Evolutionary conservation across 1,284 basidiomycete genomes (phyloP), one percentile per base, ranked within the genome.

Genomic region (Sphaerobolus stellatus): DNA sequence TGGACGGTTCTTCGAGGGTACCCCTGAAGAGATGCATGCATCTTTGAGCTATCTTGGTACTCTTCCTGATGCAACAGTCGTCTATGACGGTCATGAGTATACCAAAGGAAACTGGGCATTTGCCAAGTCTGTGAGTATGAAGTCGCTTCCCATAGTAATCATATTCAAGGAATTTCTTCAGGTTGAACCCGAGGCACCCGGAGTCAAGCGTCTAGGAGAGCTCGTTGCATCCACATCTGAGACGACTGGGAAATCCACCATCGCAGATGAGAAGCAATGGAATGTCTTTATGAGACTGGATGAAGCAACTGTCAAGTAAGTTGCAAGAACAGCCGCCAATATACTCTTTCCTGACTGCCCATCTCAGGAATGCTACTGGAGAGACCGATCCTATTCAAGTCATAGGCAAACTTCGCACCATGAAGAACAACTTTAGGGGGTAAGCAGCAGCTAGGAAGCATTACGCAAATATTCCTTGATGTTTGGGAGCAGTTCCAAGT

Each of bases 1-100:
- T 67, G 96, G 96, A n/a, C 84, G 94, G 6, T 98, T 98, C 80
- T 98, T 98, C 66, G 95, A 98, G 71, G 95, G 95, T 38, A 86
- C 82, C 3, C 86, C 88, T 1, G 72, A 78, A 9, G 86, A 98
- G 71, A 99, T 99, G 96, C 77, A 88, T 64, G 70, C 77, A 5
- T 83, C 93, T 5, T 80, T 97, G 40, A 81, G 82, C 31, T 87
- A 92, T 65, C 79, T 95, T 57, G 83, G 78, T 13, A 79, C 78
- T 0, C 79, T 99, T 9, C 94, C 95, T 0, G 77, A 87, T 58
- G 76, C 87, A 56, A 98, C 96, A 0, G 67, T 91, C 47, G 86
- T 94, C 7, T 94, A 90, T 74, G 88, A 90, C 64, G 96, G 96
- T 0, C 96, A 99, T 73, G 94, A 97, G 71, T 97, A 95, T 74